Evolutionary conservation across 1,139 yeast genomes (phyloP), one percentile per base, ranked within the genome.

Genomic region (Scheffersomyces titani): DNA sequence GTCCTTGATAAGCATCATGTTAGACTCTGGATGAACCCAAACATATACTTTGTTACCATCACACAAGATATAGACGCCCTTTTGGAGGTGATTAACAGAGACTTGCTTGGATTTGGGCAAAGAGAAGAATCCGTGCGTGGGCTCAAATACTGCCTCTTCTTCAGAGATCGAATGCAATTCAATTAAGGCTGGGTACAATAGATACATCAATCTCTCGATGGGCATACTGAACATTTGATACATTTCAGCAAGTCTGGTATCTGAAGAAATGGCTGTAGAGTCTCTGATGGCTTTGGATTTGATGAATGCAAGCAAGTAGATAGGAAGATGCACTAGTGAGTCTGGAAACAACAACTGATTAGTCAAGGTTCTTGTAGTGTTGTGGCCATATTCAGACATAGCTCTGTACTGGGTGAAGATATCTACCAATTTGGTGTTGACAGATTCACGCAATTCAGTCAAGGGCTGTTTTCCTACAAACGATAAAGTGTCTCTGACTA

Each of bases 281-380:
- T 78, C 82, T 55, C 87, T 80, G 65, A 93, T 77, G 0, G 93
- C 86, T 52, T 77, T 79, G 0, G 89, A 72, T 69, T 94, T 94
- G 63, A 88, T 81, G 59, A 92, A 84, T 0, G 96, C 80, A 56
- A 92, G 78, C 54, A 90, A 70, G 64, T 83, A 87, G 64, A 88
- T 80, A 5, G 96, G 88, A 55, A 94, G 76, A 51, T 92, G 86
- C 58, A 87, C 85, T 63, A 96, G 76, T 6, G 96, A 85, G 53
- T 89, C 90, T 0, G 99, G 99, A 74, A 94, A 80, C 9, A 93
- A 81, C 57, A 94, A 76, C 65, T 90, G 93, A 19, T 87, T 84
- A 16, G 87, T 80, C 36, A 86, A 74, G 0, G 84, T 68, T 49
- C 81, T 74, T 36, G 83, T 74, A 4, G 83, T 73, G 61, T 78